Conservation (phyloP, 352 stramenopile species). For the Saprolegnia parasitica region DNA sequence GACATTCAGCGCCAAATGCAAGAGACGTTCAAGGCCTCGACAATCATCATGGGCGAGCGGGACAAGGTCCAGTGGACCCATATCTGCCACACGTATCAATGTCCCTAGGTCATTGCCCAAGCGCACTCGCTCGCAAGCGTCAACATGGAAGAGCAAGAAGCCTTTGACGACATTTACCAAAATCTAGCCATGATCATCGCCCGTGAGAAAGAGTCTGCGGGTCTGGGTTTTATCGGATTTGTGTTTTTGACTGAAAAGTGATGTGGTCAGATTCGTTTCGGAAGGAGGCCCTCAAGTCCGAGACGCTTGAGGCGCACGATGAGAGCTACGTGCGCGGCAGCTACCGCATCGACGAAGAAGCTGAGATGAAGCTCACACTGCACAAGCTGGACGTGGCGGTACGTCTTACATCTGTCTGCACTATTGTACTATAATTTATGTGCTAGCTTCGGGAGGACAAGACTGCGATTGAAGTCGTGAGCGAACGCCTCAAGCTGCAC, state of each 20-base stretch:
- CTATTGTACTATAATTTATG: background rate
- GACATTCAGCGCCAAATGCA: constrained; percentile 79
- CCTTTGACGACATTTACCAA: constrained; percentile 68
- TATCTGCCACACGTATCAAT: background rate
- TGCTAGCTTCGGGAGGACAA: constrained; percentile 63
- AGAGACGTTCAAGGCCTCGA: constrained; percentile 60
- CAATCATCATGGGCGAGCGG: constrained; percentile 62
- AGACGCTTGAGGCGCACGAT: constrained; percentile 57
- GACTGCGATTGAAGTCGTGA: constrained; percentile 60
- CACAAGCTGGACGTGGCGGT: constrained; percentile 59
- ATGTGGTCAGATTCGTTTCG: constrained; percentile 49
- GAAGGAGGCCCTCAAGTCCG: constrained; percentile 71
- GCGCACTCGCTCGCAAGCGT: constrained; percentile 56
- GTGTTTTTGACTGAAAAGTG: background rate
- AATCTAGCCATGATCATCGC: constrained; percentile 66
- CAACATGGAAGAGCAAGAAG: constrained; percentile 74
- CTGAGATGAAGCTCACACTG: constrained; percentile 61
- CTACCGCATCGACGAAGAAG: constrained; percentile 71
- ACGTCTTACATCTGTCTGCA: too few species aligned
- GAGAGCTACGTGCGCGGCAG: constrained; percentile 63
- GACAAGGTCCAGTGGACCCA: constrained; percentile 42
- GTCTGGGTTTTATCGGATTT: background rate
- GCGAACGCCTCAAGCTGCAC: constrained; percentile 66
- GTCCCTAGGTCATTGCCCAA: constrained; percentile 50
- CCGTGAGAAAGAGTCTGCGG: constrained; percentile 61